A percentile compares a stretch with the other conserved stretches of the same genome.
Conservation (phyloP, 176 grass and related monocot species). For the Avena atlantica region DNA sequence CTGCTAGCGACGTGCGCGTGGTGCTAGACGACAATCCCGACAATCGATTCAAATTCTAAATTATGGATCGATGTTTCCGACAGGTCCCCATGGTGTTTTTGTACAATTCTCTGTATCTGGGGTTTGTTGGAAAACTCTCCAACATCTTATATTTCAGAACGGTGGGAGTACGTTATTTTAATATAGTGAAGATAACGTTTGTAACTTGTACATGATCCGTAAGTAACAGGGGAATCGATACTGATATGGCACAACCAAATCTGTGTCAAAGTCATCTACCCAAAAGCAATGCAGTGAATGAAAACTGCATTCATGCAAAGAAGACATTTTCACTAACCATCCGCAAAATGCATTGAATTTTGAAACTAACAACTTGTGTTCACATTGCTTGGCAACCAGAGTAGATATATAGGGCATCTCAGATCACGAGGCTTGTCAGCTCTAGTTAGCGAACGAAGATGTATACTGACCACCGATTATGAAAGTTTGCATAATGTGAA, state of each 20-base stretch:
- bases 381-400: neutral
- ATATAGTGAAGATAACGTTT: neutral
- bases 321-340: neutral
- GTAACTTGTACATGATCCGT: neutral
- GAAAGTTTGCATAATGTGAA: neutral
- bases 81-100: too few relatives aligned
- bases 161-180: too few relatives aligned
- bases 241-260: neutral
- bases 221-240: neutral
- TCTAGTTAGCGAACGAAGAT: neutral
- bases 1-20: too few relatives aligned
- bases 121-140: too few relatives aligned
- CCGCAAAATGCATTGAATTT: neutral
- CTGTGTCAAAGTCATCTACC: neutral
- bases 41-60: too few relatives aligned
- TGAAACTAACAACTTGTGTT: neutral
- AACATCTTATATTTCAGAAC: too few relatives aligned
- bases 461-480: too few relatives aligned
- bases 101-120: too few relatives aligned
- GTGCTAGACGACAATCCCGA: too few relatives aligned
- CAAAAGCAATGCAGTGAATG: neutral
- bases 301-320: neutral
- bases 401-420: neutral
- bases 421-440: neutral
- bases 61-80: too few relatives aligned